Conservation (phyloP, 352 stramenopile genomes). For the Pythium aristosporum region DNA sequence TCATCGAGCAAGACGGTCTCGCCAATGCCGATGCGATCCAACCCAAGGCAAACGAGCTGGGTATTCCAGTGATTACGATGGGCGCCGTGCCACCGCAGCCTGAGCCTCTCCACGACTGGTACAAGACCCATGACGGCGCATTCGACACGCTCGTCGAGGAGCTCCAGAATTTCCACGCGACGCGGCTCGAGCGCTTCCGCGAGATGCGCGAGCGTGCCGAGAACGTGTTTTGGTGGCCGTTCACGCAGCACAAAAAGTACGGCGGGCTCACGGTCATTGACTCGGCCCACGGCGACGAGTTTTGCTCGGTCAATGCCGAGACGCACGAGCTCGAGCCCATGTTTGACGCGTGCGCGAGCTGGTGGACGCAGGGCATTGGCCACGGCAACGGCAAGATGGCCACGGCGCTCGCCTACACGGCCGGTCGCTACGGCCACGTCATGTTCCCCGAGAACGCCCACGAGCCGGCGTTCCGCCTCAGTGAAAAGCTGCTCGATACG, state of each 20-base stretch:
- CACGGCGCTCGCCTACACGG: conserved; percentile 85
- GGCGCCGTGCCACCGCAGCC: conserved; percentile 67
- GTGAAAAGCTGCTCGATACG: conserved; percentile 70
- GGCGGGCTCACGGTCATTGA: conserved; percentile 85
- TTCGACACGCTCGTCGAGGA: conserved; percentile 55
- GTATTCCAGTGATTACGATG: conserved; percentile 78
- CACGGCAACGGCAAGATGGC: conserved; percentile 89
- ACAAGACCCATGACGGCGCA: conserved; percentile 35
- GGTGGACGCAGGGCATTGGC: conserved; percentile 92
- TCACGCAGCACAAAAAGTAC: conserved; percentile 91
- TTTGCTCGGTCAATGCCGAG: conserved; percentile 50
- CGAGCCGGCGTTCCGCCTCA: conserved; percentile 78
- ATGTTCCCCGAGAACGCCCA: conserved; percentile 92
- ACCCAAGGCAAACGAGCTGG: conserved; percentile 58
- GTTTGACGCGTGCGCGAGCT: conserved; percentile 90
- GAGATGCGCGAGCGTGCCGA: conserved; percentile 60
- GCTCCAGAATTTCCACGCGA: conserved; percentile 58
- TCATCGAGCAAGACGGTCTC: conserved; percentile 78
- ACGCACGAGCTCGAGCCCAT: conserved; percentile 61
- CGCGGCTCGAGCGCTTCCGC: conserved; percentile 49
- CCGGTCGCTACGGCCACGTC: conserved; percentile 89
- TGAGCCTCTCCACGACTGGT: conserved; percentile 75
- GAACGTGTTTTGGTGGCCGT: conserved; percentile 92
- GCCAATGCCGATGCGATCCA: conserved; percentile 67
- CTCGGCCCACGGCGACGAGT: conserved; percentile 89